A percentile compares a stretch with the other conserved stretches of the same genome.
Evolutionary conservation across 1,284 basidiomycete species (phyloP).

Genomic region (Sanghuangporus baumii): DNA sequence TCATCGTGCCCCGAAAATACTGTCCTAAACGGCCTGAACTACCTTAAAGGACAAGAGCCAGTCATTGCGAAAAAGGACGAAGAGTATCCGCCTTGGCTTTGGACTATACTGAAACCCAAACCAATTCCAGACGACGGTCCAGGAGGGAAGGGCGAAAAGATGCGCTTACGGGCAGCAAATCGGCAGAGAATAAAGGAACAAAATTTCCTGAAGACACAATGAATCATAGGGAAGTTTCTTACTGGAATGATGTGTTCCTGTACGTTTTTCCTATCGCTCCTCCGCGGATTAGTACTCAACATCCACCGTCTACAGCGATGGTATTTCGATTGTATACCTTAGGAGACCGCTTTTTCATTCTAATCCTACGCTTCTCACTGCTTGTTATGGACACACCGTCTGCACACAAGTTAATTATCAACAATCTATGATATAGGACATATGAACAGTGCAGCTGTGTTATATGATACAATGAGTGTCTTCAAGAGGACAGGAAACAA

Average conservation of each 20-base stretch:
- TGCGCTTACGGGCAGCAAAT: slow-evolving; percentile 53
- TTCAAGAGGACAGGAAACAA: not conserved
- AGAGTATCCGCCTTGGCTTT: slow-evolving; percentile 88
- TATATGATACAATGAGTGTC: not conserved
- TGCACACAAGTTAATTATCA: not conserved
- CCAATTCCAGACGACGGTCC: slow-evolving; percentile 61
- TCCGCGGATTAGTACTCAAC: not conserved
- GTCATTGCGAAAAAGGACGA: slow-evolving; percentile 79
- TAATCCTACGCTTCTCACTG: not conserved
- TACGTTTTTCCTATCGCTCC: not conserved
- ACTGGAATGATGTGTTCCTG: not conserved
- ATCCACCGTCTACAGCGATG: not conserved
- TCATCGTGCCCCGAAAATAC: slow-evolving; percentile 71
- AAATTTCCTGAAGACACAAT: slow-evolving; percentile 76
- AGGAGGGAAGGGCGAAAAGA: slow-evolving; percentile 63
- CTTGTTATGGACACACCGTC: not conserved
- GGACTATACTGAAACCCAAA: slow-evolving; percentile 65
- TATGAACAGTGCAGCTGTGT: not conserved
- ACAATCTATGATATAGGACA: not conserved
- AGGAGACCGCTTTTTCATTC: too few relatives aligned
- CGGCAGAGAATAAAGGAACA: slow-evolving; percentile 62
- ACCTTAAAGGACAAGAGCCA: slow-evolving; percentile 78
- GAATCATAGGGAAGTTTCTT: slow-evolving; percentile 12
- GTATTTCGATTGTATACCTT: not conserved
- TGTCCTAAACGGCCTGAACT: slow-evolving; percentile 70